Evolutionary conservation across 257 asterid species (phyloP), one percentile per base, ranked within the genome.

Genomic region (Petunia axillaris): DNA sequence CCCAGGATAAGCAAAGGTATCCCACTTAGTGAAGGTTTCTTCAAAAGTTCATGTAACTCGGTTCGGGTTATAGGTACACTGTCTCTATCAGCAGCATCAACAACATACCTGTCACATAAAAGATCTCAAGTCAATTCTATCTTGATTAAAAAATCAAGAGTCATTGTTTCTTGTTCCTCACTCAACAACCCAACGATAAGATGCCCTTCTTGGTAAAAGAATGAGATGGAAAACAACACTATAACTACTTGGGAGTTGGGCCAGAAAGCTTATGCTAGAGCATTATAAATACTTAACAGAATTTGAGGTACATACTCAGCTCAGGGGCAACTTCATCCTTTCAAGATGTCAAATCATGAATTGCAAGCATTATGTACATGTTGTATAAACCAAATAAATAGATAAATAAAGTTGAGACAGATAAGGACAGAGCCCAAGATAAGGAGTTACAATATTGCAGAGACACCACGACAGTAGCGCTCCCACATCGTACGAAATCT

Each of bases 401-500:
- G 6, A 36, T 2, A 35, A 48, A 48, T 1, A 35, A 73, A 43
- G 6, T 10, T 11, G 25, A 73, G 46, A 52, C 78, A 50, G 62
- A 35, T 50, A 50, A 36, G 14, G 13, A 48, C 5, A 5, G 77
- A 48, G 6, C 48, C 48, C 7, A 71, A 71, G 60, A 71, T 46
- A 5, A 74, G 43, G 80, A 82, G 70, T 91, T 93, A 95, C 99
- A 93, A 52, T 75, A 95, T 95, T 38, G 97, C 98, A 37, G 97
- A 85, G 91, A 92, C 99, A 65, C 99, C 98, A 13, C 99, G 95
- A 76, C 99, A 95, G 58, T 95, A 95, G 40, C 97, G 98, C 87
- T 95, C 99, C 99, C 99, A 95, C 99, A 93, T 95, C 57, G 97
- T 77, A 46, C 98, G 97, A 57, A 92, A 95, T 85, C 97, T 93